phyloP scores from a whole-genome alignment of 176 grass and related monocot genomes.

The Calamus simplicifolius region DNA sequence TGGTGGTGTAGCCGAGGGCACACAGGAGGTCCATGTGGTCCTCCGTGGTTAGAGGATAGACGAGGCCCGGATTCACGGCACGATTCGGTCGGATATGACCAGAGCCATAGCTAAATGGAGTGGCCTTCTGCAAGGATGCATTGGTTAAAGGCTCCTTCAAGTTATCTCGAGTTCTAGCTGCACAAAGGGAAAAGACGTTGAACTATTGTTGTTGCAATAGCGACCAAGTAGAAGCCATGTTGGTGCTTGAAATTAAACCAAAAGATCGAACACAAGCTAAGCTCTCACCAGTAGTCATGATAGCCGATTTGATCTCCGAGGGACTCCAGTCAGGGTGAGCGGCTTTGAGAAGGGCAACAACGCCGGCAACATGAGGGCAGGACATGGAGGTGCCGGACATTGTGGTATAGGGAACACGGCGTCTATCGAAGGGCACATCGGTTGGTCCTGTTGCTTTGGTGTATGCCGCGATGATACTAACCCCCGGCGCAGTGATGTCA shows the following conservation, averaged over 20 bases:
- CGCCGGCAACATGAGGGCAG: slow-evolving; percentile 74
- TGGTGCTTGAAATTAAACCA: no score
- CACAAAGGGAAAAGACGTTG: neutral
- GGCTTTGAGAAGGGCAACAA: slow-evolving; percentile 72
- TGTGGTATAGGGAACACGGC: slow-evolving; percentile 76
- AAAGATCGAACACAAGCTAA: no score
- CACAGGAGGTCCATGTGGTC: slow-evolving; percentile 83
- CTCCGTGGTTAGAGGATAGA: slow-evolving; percentile 48
- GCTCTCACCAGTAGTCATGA: slow-evolving; percentile 63
- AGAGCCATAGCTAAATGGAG: slow-evolving; percentile 83
- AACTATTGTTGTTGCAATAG: neutral
- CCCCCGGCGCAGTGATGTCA: slow-evolving; percentile 91
- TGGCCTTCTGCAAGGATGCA: slow-evolving; percentile 46
- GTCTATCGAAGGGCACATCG: slow-evolving; percentile 49
- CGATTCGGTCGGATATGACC: slow-evolving; percentile 68
- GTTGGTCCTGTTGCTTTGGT: slow-evolving; percentile 46
- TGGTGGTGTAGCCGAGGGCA: slow-evolving; percentile 77
- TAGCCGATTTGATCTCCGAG: slow-evolving; percentile 79
- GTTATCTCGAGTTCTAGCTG: slow-evolving; percentile 73
- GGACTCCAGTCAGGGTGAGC: slow-evolving; percentile 73
- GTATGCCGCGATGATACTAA: slow-evolving; percentile 75
- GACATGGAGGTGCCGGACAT: slow-evolving; percentile 98
- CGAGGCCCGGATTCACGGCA: slow-evolving; percentile 75
- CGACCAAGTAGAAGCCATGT: no score
- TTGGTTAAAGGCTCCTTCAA: slow-evolving; percentile 42